A percentile compares a stretch with the other conserved stretches of the same genome.
These are phyloP conservation scores for Phaseolus lunatus DNA, from an alignment of 306 rosid species.

Conservation along the genomic window DNA sequence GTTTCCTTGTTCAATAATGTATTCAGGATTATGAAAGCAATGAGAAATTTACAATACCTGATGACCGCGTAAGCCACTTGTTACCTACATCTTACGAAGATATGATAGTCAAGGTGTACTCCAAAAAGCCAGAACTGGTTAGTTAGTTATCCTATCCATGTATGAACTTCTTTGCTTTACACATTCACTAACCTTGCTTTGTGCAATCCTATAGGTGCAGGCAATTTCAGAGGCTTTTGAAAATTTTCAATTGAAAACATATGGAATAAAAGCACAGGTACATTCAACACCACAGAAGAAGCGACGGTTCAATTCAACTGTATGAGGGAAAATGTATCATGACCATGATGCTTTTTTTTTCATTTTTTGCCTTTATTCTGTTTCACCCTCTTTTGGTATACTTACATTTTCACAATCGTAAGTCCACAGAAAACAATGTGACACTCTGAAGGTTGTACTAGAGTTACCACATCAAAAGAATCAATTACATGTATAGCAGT, in stretches of 20 bases:
- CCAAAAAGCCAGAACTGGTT: slow-evolving; percentile 96
- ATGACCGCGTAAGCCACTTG: slow-evolving; percentile 88
- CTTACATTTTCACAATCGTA: slow-evolving; percentile 23
- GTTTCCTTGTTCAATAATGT: slow-evolving; percentile 31
- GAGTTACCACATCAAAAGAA: slow-evolving; percentile 26
- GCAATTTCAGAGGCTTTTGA: slow-evolving; percentile 92
- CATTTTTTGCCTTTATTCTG: not conserved
- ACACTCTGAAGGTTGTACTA: slow-evolving; percentile 38
- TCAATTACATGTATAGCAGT: slow-evolving; percentile 41
- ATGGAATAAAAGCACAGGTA: slow-evolving; percentile 88
- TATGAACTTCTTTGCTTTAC: slow-evolving; percentile 28
- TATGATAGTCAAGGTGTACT: slow-evolving; percentile 90
- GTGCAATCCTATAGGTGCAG: slow-evolving; percentile 64
- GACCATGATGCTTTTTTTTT: not conserved
- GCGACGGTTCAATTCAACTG: slow-evolving; percentile 52
- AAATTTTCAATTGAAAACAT: slow-evolving; percentile 80
- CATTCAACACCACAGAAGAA: slow-evolving; percentile 89
- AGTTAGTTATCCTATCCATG: slow-evolving; percentile 38
- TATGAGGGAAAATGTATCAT: not conserved
- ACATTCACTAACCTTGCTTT: slow-evolving; percentile 42
- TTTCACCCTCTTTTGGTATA: slow-evolving; percentile 1
- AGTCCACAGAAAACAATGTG: slow-evolving; percentile 22
- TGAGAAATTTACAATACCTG: slow-evolving; percentile 72
- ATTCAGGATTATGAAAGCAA: slow-evolving; percentile 86
- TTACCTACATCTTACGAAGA: slow-evolving; percentile 89